Conservation (phyloP, 2,329 filamentous ascomycete genomes). For the Scedosporium boydii region DNA sequence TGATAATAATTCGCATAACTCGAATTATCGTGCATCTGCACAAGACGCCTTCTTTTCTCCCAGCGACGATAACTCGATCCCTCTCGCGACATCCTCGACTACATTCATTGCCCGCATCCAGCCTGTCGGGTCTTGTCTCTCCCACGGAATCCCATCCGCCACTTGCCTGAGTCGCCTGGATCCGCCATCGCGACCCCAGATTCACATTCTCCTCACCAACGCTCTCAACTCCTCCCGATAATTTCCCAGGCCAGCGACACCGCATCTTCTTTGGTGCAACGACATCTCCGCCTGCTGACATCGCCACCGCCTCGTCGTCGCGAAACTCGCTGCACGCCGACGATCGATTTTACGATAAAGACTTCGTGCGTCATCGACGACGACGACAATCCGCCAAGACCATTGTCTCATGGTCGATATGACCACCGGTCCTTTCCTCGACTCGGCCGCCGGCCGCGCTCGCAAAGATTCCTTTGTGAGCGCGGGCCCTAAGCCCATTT, state of each 20-base stretch:
- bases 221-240: neutral
- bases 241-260: neutral
- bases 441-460: constrained; percentile 44
- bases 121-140: neutral
- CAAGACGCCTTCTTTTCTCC: neutral
- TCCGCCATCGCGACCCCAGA: neutral
- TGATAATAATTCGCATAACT: constrained; percentile 3
- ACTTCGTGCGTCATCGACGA: neutral
- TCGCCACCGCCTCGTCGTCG: neutral
- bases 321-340: neutral
- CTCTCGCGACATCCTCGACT: neutral
- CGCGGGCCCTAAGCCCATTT: constrained; percentile 57
- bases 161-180: neutral
- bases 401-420: constrained; percentile 30
- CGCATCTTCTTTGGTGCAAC: neutral
- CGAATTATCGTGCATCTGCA: constrained; percentile 6
- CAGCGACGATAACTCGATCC: neutral
- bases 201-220: neutral
- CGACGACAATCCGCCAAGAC: neutral
- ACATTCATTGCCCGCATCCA: neutral
- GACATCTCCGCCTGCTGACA: neutral
- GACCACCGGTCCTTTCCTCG: constrained; percentile 50
- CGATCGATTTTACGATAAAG: neutral
- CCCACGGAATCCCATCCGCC: neutral
- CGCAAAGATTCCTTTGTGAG: constrained; percentile 59